Conservation (phyloP, 2,329 filamentous ascomycete species). For the Scedosporium aurantiacum region DNA sequence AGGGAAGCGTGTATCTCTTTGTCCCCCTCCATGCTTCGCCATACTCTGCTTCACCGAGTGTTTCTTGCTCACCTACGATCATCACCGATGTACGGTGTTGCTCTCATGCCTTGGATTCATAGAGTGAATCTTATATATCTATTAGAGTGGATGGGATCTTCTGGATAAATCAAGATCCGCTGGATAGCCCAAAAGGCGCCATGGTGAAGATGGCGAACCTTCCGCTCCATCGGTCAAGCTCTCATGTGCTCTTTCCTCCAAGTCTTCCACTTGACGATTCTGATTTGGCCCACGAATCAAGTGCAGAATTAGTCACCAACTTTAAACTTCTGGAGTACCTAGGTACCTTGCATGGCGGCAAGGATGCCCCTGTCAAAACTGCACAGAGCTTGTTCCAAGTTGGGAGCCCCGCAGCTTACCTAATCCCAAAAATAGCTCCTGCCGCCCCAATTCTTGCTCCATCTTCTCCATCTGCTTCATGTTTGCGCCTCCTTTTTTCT, state of each 20-base stretch:
- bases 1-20: neutral
- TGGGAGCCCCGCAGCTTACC: neutral
- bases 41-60: neutral
- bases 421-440: slow-evolving; percentile 1
- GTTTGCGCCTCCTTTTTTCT: neutral
- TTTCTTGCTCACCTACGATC: neutral
- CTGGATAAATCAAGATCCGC: neutral
- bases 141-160: neutral
- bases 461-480: neutral
- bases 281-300: neutral
- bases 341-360: neutral
- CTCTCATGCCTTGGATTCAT: neutral
- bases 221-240: neutral
- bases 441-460: neutral
- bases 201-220: neutral
- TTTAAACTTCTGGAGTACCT: neutral
- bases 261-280: neutral
- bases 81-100: neutral
- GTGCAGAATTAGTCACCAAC: neutral
- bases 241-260: neutral
- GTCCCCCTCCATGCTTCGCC: neutral
- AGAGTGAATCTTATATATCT: neutral
- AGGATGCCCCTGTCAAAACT: neutral
- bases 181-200: neutral
- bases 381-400: too few relatives aligned